Conservation (phyloP, 2,329 filamentous ascomycete genomes). For the Hysterium pulicare region DNA sequence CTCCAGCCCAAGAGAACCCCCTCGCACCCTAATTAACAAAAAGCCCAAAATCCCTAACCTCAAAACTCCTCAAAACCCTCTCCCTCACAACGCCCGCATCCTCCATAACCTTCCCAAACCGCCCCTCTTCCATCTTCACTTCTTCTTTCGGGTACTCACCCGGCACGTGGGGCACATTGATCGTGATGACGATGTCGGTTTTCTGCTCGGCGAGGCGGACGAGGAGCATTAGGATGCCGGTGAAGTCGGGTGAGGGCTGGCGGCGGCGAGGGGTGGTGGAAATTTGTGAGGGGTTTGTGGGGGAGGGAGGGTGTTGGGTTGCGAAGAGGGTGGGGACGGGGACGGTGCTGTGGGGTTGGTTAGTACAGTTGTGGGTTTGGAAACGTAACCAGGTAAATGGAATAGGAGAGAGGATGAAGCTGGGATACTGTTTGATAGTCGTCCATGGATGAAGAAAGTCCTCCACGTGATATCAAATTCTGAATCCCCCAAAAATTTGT, state of each 20-base stretch:
- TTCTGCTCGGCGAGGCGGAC: constrained; percentile 70
- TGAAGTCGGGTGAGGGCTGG: constrained; percentile 51
- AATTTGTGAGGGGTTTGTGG: constrained; percentile 23
- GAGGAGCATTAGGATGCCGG: constrained; percentile 72
- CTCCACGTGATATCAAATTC: constrained; percentile 2
- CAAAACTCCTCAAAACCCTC: constrained; percentile 69
- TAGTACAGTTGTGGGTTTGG: constrained; percentile 27
- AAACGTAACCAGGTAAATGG: not conserved
- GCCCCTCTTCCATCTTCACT: constrained; percentile 64
- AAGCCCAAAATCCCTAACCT: constrained; percentile 75
- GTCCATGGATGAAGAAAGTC: too few species aligned
- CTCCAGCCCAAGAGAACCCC: too few species aligned
- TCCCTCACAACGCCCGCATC: constrained; percentile 61
- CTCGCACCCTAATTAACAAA: constrained; percentile 56
- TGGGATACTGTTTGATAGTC: too few species aligned
- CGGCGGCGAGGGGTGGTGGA: constrained; percentile 21
- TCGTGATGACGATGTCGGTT: constrained; percentile 79
- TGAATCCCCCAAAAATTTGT: too few species aligned
- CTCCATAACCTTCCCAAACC: constrained; percentile 64
- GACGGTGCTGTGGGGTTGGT: constrained; percentile 34
- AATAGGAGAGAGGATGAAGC: not conserved
- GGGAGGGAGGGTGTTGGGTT: constrained; percentile 42
- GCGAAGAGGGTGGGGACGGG: constrained; percentile 70
- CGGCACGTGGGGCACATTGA: constrained; percentile 82
- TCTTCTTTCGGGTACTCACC: constrained; percentile 71